These are phyloP conservation scores for Morella rubra DNA, from an alignment of 306 rosid genomes.

Conservation along the genomic window DNA sequence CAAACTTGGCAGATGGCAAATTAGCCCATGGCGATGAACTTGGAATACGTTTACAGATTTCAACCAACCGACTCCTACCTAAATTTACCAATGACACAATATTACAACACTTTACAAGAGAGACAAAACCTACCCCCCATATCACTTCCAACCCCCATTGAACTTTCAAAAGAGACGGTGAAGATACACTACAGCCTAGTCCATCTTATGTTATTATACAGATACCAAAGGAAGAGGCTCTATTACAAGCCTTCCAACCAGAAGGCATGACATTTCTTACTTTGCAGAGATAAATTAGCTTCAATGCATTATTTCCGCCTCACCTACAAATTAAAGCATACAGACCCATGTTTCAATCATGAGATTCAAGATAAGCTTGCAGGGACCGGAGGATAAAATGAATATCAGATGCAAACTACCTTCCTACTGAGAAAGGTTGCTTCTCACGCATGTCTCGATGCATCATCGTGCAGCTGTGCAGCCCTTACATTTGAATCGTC, in stretches of 20 bases:
- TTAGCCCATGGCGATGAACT: constrained; percentile 15
- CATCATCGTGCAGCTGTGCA: constrained; percentile 87
- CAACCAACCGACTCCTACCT: constrained; percentile 30
- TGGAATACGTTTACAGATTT: constrained; percentile 26
- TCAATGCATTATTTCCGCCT: constrained; percentile 23
- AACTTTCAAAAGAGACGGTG: constrained; percentile 29
- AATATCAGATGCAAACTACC: constrained; percentile 31
- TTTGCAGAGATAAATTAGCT: constrained; percentile 38
- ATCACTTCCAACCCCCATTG: constrained; percentile 33
- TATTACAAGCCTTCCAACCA: constrained; percentile 29
- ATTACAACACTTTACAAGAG: constrained; percentile 48
- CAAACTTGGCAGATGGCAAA: neutral
- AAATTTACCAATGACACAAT: constrained; percentile 48
- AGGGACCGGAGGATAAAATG: constrained; percentile 18
- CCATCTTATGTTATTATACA: constrained; percentile 56
- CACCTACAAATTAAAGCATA: constrained; percentile 37
- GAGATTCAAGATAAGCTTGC: constrained; percentile 13
- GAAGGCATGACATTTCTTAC: constrained; percentile 33
- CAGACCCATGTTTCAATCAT: constrained; percentile 17
- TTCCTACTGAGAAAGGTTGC: constrained; percentile 17
- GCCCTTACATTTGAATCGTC: constrained; percentile 91
- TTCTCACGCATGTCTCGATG: constrained; percentile 78
- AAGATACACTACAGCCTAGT: constrained; percentile 33
- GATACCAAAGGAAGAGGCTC: constrained; percentile 36
- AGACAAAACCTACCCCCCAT: constrained; percentile 29